A percentile compares a stretch with the other conserved stretches of the same genome.
Evolutionary conservation across 2,329 filamentous ascomycete species (phyloP).

Genomic region (Fusarium sp.): DNA sequence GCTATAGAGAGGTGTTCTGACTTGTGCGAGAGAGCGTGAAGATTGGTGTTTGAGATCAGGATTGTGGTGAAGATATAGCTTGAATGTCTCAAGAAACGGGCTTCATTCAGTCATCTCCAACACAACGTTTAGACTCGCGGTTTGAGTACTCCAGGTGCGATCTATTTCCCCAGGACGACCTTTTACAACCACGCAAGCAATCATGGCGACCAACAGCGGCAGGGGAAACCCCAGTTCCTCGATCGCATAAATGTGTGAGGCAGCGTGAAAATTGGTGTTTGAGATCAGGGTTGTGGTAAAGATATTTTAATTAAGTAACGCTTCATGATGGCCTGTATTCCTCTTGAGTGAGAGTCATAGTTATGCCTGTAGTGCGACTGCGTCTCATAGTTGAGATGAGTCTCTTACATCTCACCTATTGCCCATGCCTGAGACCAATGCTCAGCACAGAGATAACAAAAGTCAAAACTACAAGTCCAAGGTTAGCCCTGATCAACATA

Average conservation of each 20-base stretch:
- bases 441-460: no score
- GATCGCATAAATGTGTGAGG: not conserved
- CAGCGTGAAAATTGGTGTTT: slow-evolving; percentile 15
- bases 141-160: slow-evolving; percentile 68
- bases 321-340: not conserved
- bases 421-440: no score
- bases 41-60: not conserved
- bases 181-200: slow-evolving; percentile 56
- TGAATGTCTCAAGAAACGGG: slow-evolving; percentile 51
- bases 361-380: not conserved
- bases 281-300: not conserved
- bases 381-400: not conserved
- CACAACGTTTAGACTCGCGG: slow-evolving; percentile 3
- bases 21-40: not conserved
- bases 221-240: slow-evolving; percentile 54
- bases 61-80: slow-evolving; percentile 9
- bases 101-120: slow-evolving; percentile 45
- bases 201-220: slow-evolving; percentile 69
- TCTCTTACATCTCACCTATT: no score
- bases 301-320: slow-evolving; percentile 15
- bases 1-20: slow-evolving; percentile 19
- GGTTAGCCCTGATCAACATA: no score
- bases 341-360: not conserved
- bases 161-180: slow-evolving; percentile 61
- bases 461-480: no score